Percentiles rank a stretch among this genome's conserved stretches.
These are phyloP conservation scores for Neoarthrinium moseri DNA, from an alignment of 2,329 filamentous ascomycete genomes.

Conservation along the genomic window DNA sequence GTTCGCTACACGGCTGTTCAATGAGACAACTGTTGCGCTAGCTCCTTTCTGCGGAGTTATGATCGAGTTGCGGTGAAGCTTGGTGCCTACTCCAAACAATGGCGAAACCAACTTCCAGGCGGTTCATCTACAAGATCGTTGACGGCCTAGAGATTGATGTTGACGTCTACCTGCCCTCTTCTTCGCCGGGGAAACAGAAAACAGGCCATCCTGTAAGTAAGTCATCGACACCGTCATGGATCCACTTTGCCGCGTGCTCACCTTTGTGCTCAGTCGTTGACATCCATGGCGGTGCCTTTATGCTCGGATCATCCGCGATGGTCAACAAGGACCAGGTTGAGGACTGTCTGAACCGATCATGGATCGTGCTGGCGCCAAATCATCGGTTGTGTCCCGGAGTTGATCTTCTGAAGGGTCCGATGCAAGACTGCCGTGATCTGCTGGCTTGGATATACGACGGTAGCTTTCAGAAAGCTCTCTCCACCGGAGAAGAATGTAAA, in stretches of 20 bases:
- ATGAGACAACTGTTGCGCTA: too few relatives aligned
- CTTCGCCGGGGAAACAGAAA: neutral
- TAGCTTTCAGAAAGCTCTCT: conserved; percentile 21
- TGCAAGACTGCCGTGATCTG: conserved; percentile 21
- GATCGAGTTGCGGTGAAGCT: too few relatives aligned
- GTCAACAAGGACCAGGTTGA: conserved; percentile 35
- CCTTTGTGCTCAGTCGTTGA: conserved; percentile 30
- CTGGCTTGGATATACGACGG: conserved; percentile 33
- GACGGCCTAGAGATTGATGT: conserved; percentile 25
- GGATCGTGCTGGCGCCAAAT: conserved; percentile 36
- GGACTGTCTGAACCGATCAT: conserved; percentile 34
- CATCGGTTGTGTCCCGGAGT: conserved; percentile 15
- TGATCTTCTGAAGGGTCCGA: conserved; percentile 9
- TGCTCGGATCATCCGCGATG: conserved; percentile 37
- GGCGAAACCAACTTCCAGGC: conserved; percentile 7
- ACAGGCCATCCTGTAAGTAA: conserved; percentile 3
- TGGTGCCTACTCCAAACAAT: conserved; percentile 26
- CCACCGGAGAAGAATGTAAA: conserved; percentile 11
- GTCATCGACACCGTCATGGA: neutral
- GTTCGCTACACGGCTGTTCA: too few relatives aligned
- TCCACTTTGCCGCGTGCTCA: neutral
- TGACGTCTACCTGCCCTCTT: conserved; percentile 24
- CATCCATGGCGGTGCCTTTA: conserved; percentile 43
- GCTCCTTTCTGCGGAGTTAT: too few relatives aligned
- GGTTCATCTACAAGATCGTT: conserved; percentile 27